Percentiles rank a stretch among this genome's conserved stretches.
Evolutionary conservation across 2,329 filamentous ascomycete genomes (phyloP).

Genomic region (Aspergillaceae sp.): DNA sequence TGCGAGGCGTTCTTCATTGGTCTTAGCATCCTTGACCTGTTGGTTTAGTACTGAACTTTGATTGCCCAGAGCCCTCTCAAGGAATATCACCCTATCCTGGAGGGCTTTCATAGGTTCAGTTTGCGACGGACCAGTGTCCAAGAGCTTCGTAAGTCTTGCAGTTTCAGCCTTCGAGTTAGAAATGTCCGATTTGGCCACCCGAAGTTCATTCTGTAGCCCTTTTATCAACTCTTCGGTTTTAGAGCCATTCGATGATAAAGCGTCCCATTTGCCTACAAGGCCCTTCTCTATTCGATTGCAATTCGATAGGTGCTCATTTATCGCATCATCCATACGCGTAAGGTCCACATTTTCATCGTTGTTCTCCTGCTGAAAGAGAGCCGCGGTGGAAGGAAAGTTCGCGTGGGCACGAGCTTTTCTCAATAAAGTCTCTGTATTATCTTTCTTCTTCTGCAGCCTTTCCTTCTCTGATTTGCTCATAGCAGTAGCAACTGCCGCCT

Average conservation of each 20-base stretch:
- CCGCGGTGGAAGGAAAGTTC: slow-evolving; percentile 17
- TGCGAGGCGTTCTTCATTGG: neutral
- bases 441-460: slow-evolving; percentile 20
- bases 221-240: slow-evolving; percentile 6
- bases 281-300: slow-evolving; percentile 9
- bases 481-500: slow-evolving; percentile 14
- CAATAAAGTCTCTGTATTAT: slow-evolving; percentile 31
- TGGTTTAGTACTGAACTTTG: slow-evolving; percentile 2
- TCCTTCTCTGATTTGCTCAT: slow-evolving; percentile 18
- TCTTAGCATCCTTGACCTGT: neutral
- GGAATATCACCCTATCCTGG: slow-evolving; percentile 1
- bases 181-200: slow-evolving; percentile 1
- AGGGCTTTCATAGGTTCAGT: slow-evolving; percentile 1
- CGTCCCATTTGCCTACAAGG: slow-evolving; percentile 7
- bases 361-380: slow-evolving; percentile 12
- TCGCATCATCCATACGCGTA: slow-evolving; percentile 12
- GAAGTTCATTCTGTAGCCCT: slow-evolving; percentile 12
- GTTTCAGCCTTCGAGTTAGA: neutral
- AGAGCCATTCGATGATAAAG: neutral
- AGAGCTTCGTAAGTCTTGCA: neutral
- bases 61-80: neutral
- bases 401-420: slow-evolving; percentile 13
- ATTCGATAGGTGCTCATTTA: slow-evolving; percentile 9
- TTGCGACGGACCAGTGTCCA: neutral
- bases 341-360: slow-evolving; percentile 14